Base-by-base conservation (phyloP, 208 protist genomes). In the Leishmania braziliensis region DNA sequence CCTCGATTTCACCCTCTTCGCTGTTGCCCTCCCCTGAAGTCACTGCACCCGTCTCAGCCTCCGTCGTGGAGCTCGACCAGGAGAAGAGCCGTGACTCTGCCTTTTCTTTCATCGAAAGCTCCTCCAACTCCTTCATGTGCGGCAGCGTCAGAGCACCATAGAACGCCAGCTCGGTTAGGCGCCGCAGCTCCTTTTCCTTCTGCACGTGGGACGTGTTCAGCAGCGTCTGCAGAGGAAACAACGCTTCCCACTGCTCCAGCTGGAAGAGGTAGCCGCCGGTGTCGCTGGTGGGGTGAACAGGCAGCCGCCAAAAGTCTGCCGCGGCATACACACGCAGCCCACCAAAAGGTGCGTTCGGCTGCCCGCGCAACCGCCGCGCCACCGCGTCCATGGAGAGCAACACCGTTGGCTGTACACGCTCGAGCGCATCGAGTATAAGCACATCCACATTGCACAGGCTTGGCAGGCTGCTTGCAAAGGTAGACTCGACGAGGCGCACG, bases 191-290 rank as follows among this genome's bases (percentile, higher is more conserved):
- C 65, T 70, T 51, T 36, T 88, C 65, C 18, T 62, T 60, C 78
- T 98, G 93, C 3, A 84, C 84, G 78, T 93, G 74, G 0, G 91
- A 91, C 23, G 66, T 75, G 53, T 71, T 83, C 50, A 98, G 86
- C 66, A 96, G 81, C 68, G 85, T 78, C 87, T 98, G 95, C 75
- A 82, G 65, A 12, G 95, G 95, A 80, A 98, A 98, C 5, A 95
- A 63, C 26, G 84, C 76, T 1, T 88, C 70, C 92, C 93, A 98
- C 78, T 91, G 80, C 66, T 86, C 85, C 26, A 95, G 83, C 82
- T 98, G 95, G 74, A 90, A 98, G 26, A 95, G 70, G 66, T 98
- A 96, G 43, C 93, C 95, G 20, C 93, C 93, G 0, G 89, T 95
- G 86, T 96, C 93, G 77, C 91, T 95, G 77, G 86, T 87, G 2